Evolutionary conservation across 2,329 filamentous ascomycete species (phyloP), one percentile per base, ranked within the genome.

Genomic region (Canariomyces notabilis): DNA sequence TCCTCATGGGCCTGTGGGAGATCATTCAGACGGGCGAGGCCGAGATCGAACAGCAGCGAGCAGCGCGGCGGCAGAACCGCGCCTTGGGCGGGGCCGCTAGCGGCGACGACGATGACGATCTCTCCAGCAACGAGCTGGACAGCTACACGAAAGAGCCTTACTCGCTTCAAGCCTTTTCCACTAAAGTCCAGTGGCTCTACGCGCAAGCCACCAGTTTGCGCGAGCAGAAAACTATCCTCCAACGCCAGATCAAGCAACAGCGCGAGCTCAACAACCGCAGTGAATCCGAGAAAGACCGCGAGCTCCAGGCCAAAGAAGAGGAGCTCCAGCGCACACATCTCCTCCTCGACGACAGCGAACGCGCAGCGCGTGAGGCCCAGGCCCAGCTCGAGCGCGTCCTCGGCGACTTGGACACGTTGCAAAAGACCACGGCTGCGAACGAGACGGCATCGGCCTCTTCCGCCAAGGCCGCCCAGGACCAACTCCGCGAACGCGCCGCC

Each of bases 171-270:
- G 87, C 83, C 16, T 94, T 97, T 63, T 84, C 82, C 14, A 72
- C 79, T 7, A 88, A 87, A 59, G 82, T 97, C 1, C 84, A 89
- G 58, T 85, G 82, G 68, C 71, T 96, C 4, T 88, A 89, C 61
- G 74, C 76, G 33, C 85, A 88, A 48, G 79, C 88, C n/a, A 85
- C 83, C 15, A 79, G 79, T 16, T 72, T 96, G 29, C 83, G 87
- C 51, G 87, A 95, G 57, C 90, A 97, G 62, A 94, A 95, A 63
- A 80, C 82, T 39, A 90, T 95, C 18, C 75, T 97, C 7, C 85
- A 91, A 59, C 82, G 89, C 35, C 90, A 97, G 64, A 91, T 96
- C 59, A 91, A 95, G 68, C 90, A 97, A 63, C 91, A 97, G 67
- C 85, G 90, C 48, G 89, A 95, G 61, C 77, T 96, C 47, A 95